These are phyloP conservation scores for Craterostigma plantagineum DNA, from an alignment of 257 asterid genomes.

Conservation along the genomic window DNA sequence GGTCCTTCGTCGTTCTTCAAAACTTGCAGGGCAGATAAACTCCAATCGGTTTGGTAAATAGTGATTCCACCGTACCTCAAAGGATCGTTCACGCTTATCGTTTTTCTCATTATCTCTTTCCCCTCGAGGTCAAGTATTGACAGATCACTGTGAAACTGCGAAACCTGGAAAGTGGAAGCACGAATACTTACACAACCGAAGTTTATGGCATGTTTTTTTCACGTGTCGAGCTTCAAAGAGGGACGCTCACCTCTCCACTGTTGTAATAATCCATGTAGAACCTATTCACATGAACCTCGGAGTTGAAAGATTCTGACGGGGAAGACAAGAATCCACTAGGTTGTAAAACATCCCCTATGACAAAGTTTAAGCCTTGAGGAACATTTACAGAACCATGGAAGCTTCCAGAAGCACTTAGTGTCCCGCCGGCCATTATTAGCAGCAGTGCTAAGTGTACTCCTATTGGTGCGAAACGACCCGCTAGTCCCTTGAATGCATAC, in stretches of 20 bases:
- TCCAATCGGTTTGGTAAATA: constrained; percentile 45
- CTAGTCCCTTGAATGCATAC: constrained; percentile 71
- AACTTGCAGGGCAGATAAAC: constrained; percentile 61
- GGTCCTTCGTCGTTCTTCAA: constrained; percentile 78
- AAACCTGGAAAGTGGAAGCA: constrained; percentile 32
- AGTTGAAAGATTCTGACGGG: constrained; percentile 65
- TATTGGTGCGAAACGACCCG: constrained; percentile 67
- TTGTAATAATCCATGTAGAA: constrained; percentile 64
- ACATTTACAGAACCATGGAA: constrained; percentile 67
- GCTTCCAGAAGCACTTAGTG: constrained; percentile 72
- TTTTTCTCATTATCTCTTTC: constrained; percentile 77
- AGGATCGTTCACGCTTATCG: constrained; percentile 76
- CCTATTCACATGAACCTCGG: constrained; percentile 69
- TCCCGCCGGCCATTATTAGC: constrained; percentile 79
- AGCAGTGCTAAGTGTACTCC: constrained; percentile 80
- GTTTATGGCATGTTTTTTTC: too few relatives aligned
- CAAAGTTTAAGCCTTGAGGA: constrained; percentile 74
- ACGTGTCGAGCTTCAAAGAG: too few relatives aligned
- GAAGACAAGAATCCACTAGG: constrained; percentile 54
- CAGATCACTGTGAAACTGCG: constrained; percentile 78
- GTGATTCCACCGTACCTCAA: constrained; percentile 76
- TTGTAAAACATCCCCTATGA: constrained; percentile 50
- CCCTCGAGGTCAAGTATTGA: constrained; percentile 64
- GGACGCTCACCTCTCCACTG: constrained; percentile 63
- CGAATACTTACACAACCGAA: too few relatives aligned